These are phyloP conservation scores for Oryza glaberrima DNA, from an alignment of 176 grass and related monocot species.

Conservation along the genomic window DNA sequence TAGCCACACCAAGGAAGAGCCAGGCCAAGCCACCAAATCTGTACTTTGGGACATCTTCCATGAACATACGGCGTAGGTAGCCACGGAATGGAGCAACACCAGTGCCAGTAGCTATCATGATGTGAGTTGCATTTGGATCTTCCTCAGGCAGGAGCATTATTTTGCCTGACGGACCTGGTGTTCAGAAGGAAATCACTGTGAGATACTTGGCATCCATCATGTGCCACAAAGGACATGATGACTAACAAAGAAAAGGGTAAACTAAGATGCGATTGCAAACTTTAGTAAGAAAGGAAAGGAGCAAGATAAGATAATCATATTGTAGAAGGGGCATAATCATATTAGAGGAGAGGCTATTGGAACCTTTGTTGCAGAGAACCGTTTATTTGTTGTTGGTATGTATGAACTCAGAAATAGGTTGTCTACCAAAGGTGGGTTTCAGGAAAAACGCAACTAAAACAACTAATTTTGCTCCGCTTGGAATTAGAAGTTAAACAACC, in stretches of 20 bases:
- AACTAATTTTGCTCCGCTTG: neutral
- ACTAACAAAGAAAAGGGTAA: constrained; percentile 1
- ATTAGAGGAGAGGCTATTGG: neutral
- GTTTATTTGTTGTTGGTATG: neutral
- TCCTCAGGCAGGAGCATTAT: constrained; percentile 97
- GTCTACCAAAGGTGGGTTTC: neutral
- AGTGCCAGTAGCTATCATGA: constrained; percentile 96
- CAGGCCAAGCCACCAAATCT: constrained; percentile 88
- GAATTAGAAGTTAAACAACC: neutral
- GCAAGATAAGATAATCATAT: neutral
- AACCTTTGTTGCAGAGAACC: neutral
- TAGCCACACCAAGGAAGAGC: constrained; percentile 95
- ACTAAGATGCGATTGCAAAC: neutral
- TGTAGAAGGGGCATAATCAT: neutral
- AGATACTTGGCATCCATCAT: constrained; percentile 18
- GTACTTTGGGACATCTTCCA: constrained; percentile 85
- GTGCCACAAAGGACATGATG: neutral
- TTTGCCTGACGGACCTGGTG: constrained; percentile 90
- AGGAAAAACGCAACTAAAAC: neutral
- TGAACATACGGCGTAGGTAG: constrained; percentile 93
- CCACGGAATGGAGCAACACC: constrained; percentile 90
- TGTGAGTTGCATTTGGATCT: constrained; percentile 86
- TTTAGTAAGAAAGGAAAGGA: neutral
- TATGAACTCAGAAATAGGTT: constrained; percentile 13
- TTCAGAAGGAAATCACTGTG: constrained; percentile 17